Percentiles rank a stretch among this genome's conserved stretches.
These are phyloP conservation scores for Inosperma sp. DNA, from an alignment of 768 basidiomycete species.

Conservation along the genomic window DNA sequence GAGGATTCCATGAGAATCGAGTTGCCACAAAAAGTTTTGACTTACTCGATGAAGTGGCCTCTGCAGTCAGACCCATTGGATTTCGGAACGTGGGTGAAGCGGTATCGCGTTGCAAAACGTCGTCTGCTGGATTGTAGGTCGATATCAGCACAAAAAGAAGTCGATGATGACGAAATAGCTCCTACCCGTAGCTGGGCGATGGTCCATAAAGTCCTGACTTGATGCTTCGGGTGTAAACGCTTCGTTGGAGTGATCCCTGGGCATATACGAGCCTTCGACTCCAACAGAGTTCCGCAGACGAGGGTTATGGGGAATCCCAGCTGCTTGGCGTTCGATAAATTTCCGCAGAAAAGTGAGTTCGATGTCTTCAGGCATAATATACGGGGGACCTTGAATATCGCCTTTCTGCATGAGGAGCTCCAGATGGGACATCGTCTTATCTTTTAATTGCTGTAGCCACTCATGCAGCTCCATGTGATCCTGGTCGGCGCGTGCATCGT, in stretches of 20 bases:
- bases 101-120: slow-evolving; percentile 40
- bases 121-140: slow-evolving; percentile 9
- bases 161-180: slow-evolving; percentile 9
- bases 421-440: slow-evolving; percentile 84
- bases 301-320: slow-evolving; percentile 76
- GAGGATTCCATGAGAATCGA: slow-evolving; percentile 13
- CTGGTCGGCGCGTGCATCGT: slow-evolving; percentile 79
- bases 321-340: slow-evolving; percentile 75
- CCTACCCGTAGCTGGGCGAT: slow-evolving; percentile 33
- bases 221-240: slow-evolving; percentile 48
- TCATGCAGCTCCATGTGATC: slow-evolving; percentile 88
- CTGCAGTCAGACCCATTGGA: slow-evolving; percentile 51
- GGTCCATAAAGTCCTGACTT: slow-evolving; percentile 39
- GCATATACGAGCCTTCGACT: slow-evolving; percentile 33
- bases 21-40: slow-evolving; percentile 9
- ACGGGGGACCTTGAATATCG: slow-evolving; percentile 80
- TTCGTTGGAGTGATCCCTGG: slow-evolving; percentile 43
- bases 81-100: slow-evolving; percentile 48
- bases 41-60: slow-evolving; percentile 59
- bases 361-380: slow-evolving; percentile 73
- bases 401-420: slow-evolving; percentile 86
- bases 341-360: slow-evolving; percentile 76
- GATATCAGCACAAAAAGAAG: slow-evolving; percentile 1
- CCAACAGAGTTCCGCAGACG: slow-evolving; percentile 57
- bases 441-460: slow-evolving; percentile 83